A percentile compares a stretch with the other conserved stretches of the same genome.
phyloP scores from a whole-genome alignment of 176 grass and related monocot species.

The Musa acuminata region DNA sequence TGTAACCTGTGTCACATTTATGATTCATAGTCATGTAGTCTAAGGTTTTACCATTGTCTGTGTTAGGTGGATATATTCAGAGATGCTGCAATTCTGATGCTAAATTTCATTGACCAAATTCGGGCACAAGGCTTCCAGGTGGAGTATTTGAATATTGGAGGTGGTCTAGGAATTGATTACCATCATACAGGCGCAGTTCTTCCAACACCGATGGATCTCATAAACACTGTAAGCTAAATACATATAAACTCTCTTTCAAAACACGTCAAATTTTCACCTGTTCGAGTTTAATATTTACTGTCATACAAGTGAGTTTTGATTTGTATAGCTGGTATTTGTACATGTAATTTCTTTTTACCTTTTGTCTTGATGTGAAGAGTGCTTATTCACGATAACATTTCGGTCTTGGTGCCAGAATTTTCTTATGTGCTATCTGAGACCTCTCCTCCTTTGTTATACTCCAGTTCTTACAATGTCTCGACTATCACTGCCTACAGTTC shows the following conservation, averaged over 20 bases:
- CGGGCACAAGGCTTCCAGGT: slow-evolving; percentile 80
- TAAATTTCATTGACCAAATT: slow-evolving; percentile 89
- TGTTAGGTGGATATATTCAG: slow-evolving; percentile 92
- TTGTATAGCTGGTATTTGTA: background rate
- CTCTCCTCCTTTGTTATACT: background rate
- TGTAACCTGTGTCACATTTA: too few relatives aligned
- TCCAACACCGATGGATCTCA: slow-evolving; percentile 91
- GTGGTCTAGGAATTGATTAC: slow-evolving; percentile 95
- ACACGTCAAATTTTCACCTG: slow-evolving; percentile 8
- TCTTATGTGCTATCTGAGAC: background rate
- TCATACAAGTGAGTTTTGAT: background rate
- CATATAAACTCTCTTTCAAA: background rate
- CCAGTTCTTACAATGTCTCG: background rate
- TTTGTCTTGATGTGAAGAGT: background rate
- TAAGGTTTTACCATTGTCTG: background rate
- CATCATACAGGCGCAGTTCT: slow-evolving; percentile 60
- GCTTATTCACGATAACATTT: background rate
- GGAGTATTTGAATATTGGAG: slow-evolving; percentile 92
- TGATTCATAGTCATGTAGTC: too few relatives aligned
- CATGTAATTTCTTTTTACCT: background rate
- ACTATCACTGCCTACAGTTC: background rate
- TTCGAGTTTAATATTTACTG: background rate
- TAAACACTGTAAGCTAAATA: slow-evolving; percentile 62
- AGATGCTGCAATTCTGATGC: slow-evolving; percentile 93
- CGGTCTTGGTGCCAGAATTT: background rate